These are phyloP conservation scores for Pythium guiyangense DNA, from an alignment of 352 stramenopile species.

Conservation along the genomic window DNA sequence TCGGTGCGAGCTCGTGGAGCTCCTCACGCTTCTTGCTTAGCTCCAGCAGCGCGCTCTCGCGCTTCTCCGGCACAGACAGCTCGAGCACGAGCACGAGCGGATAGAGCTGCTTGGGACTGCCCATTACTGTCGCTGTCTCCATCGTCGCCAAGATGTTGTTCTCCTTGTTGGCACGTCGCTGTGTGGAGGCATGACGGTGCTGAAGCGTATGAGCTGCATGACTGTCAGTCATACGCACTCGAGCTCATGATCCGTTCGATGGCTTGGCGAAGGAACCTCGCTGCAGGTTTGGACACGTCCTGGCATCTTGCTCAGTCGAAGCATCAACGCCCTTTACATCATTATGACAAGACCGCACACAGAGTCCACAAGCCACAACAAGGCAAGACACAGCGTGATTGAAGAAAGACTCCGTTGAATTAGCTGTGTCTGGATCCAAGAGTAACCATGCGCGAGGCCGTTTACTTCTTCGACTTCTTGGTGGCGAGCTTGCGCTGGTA, in stretches of 20 bases:
- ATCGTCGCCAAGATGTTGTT: not conserved
- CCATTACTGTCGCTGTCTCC: slow-evolving; percentile 9
- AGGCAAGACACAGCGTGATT: not conserved
- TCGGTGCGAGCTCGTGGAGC: slow-evolving; percentile 96
- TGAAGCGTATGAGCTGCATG: too few species aligned
- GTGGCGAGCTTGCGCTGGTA: slow-evolving; percentile 98
- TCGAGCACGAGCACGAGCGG: slow-evolving; percentile 84
- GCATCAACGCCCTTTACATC: too few species aligned
- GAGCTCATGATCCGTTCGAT: too few species aligned
- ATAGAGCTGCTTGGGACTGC: slow-evolving; percentile 72
- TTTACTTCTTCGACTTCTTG: slow-evolving; percentile 99
- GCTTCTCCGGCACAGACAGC: slow-evolving; percentile 92
- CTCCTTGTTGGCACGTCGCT: too few species aligned
- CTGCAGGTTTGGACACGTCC: too few species aligned
- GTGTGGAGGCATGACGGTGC: too few species aligned
- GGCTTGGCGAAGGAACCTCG: too few species aligned
- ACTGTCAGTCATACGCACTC: too few species aligned
- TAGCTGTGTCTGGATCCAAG: slow-evolving; percentile 12
- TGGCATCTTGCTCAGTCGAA: too few species aligned
- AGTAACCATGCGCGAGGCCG: slow-evolving; percentile 7
- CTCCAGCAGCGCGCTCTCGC: slow-evolving; percentile 96
- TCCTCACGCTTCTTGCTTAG: slow-evolving; percentile 98
- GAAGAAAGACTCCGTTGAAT: slow-evolving; percentile 16
- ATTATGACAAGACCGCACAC: too few species aligned
- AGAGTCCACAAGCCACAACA: not conserved